A percentile compares a stretch with the other conserved stretches of the same genome.
These are phyloP conservation scores for Cyclaneusma minus DNA, from an alignment of 2,329 filamentous ascomycete species.

Conservation along the genomic window DNA sequence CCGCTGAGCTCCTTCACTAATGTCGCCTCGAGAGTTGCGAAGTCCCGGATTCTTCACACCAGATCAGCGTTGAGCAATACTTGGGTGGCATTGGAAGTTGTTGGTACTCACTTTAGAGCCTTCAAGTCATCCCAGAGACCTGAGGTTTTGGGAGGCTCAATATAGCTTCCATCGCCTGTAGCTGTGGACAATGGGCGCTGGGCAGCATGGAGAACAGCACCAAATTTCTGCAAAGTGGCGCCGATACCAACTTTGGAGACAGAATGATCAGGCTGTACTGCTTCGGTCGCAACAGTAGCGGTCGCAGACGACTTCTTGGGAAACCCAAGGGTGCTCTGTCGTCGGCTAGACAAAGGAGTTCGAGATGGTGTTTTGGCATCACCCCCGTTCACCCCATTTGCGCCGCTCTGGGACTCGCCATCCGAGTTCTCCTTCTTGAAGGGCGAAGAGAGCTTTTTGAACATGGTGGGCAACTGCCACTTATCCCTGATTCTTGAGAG, in stretches of 20 bases:
- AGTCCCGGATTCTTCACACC: conserved; percentile 26
- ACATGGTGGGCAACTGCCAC: no score
- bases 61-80: conserved; percentile 2
- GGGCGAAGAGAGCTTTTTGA: no score
- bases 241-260: conserved; percentile 6
- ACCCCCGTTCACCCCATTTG: no score
- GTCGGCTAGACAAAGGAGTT: no score
- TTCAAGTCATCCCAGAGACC: conserved; percentile 41
- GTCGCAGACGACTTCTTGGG: no score
- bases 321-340: no score
- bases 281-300: no score
- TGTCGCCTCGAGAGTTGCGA: conserved; percentile 44
- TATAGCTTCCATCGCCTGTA: conserved; percentile 46
- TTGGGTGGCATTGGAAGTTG: neutral
- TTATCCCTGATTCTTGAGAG: no score
- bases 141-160: conserved; percentile 29
- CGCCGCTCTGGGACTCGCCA: no score
- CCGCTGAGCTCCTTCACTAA: conserved; percentile 46
- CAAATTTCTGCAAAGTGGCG: conserved; percentile 5
- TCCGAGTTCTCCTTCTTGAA: no score
- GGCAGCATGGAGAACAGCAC: conserved; percentile 29
- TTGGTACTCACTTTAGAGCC: conserved; percentile 32
- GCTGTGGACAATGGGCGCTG: conserved; percentile 47
- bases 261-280: conserved; percentile 5
- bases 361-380: no score